Evolutionary conservation across 139 green algal genomes (phyloP), one percentile per base, ranked within the genome.

Genomic region (Mychonastes homosphaera): DNA sequence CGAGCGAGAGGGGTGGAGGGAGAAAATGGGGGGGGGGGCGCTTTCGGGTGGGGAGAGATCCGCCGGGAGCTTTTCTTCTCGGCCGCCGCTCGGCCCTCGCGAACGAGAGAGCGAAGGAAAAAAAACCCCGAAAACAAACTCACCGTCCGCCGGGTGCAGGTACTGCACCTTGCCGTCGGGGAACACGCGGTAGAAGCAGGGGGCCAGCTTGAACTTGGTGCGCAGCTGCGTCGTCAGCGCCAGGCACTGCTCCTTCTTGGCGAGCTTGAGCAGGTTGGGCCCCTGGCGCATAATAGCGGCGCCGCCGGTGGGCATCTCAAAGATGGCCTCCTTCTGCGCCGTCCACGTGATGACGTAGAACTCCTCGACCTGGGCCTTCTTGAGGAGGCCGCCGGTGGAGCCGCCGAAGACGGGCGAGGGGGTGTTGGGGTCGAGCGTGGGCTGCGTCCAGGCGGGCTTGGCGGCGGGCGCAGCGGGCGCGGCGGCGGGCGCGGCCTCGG

Each of bases 191-290:
- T 99, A 96, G 78, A 97, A 88, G 64, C 77, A 83, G 19, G 78
- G 81, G 40, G 91, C 72, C 27, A 79, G 83, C 87, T 96, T 98
- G 87, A 93, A 97, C 85, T 98, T 98, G 74, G 70, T 95, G 71
- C 92, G 79, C 47, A 99, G 84, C 89, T 95, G 84, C 10, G 81
- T 90, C 33, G 88, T 79, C 34, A 99, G 73, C 0, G 92, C 89
- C 48, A 98, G 69, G 88, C 89, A 97, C 83, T 99, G 92, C 88
- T 99, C 92, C 86, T 99, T 98, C 58, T 86, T 81, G 21, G 87
- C 78, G n/a, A 99, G 82, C 87, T 99, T 99, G 15, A 99, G 81
- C 54, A 99, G 80, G 88, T 99, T 99, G 52, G 92, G 87, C 58
- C 92, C 92, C 65, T 90, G 77, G 66, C 90, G 84, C 90, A 97